Conservation (phyloP, 2,329 filamentous ascomycete genomes). For the Pseudogymnoascus sp. region DNA sequence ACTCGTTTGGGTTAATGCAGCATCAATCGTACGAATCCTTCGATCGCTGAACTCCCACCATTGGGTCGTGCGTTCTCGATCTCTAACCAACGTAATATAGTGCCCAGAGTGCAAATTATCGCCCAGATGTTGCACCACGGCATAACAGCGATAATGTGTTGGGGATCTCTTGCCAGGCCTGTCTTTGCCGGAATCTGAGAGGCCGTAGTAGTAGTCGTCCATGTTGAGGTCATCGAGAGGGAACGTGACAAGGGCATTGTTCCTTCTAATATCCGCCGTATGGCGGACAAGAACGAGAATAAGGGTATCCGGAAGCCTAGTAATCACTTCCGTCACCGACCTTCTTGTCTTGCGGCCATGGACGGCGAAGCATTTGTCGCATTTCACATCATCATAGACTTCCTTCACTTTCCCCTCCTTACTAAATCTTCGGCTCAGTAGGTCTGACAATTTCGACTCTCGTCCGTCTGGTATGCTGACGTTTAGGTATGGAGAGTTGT, state of each 20-base stretch:
- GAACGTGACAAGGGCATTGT: constrained; percentile 65
- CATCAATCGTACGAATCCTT: constrained; percentile 8
- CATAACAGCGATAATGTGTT: constrained; percentile 70
- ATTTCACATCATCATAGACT: constrained; percentile 30
- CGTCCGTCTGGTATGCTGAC: constrained; percentile 5
- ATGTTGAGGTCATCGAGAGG: constrained; percentile 63
- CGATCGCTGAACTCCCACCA: constrained; percentile 10
- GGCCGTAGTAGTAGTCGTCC: constrained; percentile 37
- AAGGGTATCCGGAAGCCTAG: constrained; percentile 12
- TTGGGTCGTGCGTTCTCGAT: constrained; percentile 16
- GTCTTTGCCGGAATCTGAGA: constrained; percentile 30
- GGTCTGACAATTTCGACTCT: not conserved
- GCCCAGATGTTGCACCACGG: constrained; percentile 47
- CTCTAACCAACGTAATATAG: constrained; percentile 19
- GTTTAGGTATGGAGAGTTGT: constrained; percentile 40
- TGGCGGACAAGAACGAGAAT: constrained; percentile 64
- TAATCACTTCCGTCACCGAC: constrained; percentile 10
- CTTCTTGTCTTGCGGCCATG: constrained; percentile 17
- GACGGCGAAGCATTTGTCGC: constrained; percentile 21
- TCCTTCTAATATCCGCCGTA: constrained; percentile 45
- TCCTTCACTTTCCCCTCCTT: not conserved
- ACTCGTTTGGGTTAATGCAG: constrained; percentile 8
- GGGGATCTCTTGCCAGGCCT: constrained; percentile 18
- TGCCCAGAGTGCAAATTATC: constrained; percentile 18
- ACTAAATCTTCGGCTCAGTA: not conserved